A percentile compares a stretch with the other conserved stretches of the same genome.
Conservation (phyloP, 768 basidiomycete genomes). For the Phanerochaete sordida region DNA sequence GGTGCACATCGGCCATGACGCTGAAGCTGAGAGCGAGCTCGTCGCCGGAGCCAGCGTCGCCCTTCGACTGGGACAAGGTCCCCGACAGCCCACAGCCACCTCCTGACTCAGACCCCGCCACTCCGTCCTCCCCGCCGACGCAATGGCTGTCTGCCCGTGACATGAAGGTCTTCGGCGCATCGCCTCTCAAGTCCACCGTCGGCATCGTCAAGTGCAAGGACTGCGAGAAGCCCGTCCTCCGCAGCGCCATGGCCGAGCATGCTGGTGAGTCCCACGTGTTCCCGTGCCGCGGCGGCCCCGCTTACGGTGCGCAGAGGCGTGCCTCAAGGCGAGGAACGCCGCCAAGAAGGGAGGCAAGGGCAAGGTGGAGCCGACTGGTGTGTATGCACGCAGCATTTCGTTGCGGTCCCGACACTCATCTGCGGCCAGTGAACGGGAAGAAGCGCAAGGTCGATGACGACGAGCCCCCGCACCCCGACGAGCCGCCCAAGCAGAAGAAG, state of each 20-base stretch:
- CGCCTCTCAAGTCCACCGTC: slow-evolving; percentile 64
- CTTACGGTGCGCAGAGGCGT: slow-evolving; percentile 44
- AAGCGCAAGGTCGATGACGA: slow-evolving; percentile 84
- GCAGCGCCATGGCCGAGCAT: slow-evolving; percentile 74
- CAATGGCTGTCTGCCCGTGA: slow-evolving; percentile 82
- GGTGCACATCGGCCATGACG: slow-evolving; percentile 27
- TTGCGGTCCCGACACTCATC: neutral
- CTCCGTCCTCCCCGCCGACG: slow-evolving; percentile 69
- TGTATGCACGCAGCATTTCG: slow-evolving; percentile 16
- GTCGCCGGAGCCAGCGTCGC: slow-evolving; percentile 40
- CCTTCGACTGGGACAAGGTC: slow-evolving; percentile 61
- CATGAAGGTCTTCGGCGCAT: slow-evolving; percentile 83
- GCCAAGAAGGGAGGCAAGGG: slow-evolving; percentile 55
- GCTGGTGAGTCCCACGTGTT: slow-evolving; percentile 46
- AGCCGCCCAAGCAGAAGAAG: slow-evolving; percentile 74
- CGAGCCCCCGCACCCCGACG: slow-evolving; percentile 58
- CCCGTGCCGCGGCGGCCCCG: neutral
- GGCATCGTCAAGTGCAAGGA: slow-evolving; percentile 71
- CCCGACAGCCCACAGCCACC: slow-evolving; percentile 32
- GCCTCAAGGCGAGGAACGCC: slow-evolving; percentile 54
- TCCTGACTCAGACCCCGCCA: slow-evolving; percentile 3
- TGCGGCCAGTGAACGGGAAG: slow-evolving; percentile 46
- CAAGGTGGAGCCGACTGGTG: slow-evolving; percentile 48
- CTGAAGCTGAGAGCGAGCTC: slow-evolving; percentile 39
- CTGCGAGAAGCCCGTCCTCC: slow-evolving; percentile 78